These are phyloP conservation scores for Phytophthora brassicae DNA, from an alignment of 352 stramenopile genomes.

Conservation along the genomic window DNA sequence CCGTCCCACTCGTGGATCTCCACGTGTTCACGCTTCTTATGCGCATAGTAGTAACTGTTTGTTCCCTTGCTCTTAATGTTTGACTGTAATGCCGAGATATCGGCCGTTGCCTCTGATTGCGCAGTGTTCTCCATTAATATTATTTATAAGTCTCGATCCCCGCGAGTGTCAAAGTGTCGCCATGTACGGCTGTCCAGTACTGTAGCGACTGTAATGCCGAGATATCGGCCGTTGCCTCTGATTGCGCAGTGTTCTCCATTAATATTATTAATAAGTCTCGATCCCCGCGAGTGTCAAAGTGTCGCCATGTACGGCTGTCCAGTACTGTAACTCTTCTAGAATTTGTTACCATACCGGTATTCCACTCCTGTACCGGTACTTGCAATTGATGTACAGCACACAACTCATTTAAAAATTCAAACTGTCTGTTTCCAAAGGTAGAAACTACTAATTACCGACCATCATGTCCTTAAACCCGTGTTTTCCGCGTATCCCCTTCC, in stretches of 20 bases:
- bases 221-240: constrained; percentile 8
- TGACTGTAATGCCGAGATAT: constrained; percentile 66
- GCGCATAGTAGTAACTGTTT: constrained; percentile 90
- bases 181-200: constrained; percentile 2
- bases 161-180: neutral
- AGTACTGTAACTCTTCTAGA: neutral
- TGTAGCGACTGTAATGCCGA: constrained; percentile 69
- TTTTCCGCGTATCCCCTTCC: constrained; percentile 3
- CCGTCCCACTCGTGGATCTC: constrained; percentile 86
- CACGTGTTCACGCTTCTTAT: constrained; percentile 80
- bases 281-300: neutral
- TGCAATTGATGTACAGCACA: neutral
- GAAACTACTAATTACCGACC: neutral
- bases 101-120: neutral
- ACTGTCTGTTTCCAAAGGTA: neutral
- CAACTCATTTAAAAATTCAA: neutral
- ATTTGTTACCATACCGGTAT: neutral
- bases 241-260: constrained; percentile 28
- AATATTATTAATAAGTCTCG: neutral
- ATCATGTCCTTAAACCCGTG: neutral
- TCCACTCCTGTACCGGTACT: neutral
- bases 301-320: neutral
- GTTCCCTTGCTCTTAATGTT: constrained; percentile 84
- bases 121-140: constrained; percentile 27
- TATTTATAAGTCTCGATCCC: neutral